Conservation (phyloP, 805 yeast species). For the Metschnikowia noctiluminum region DNA sequence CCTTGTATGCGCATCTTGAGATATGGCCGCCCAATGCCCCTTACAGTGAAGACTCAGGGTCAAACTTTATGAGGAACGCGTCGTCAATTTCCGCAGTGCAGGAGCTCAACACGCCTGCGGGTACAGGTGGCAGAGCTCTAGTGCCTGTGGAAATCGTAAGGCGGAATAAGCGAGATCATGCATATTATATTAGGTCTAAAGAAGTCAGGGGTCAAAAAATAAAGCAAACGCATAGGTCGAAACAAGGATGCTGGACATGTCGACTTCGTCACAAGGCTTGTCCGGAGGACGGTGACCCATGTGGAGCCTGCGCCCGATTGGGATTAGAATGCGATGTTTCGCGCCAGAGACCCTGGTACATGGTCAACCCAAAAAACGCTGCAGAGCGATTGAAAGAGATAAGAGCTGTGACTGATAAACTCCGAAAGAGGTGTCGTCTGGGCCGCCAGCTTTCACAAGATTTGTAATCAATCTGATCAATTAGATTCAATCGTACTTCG, state of each 20-base stretch:
- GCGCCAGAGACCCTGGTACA: constrained; percentile 13
- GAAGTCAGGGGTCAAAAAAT: not conserved
- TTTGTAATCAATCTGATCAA: too few relatives aligned
- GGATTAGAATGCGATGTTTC: constrained; percentile 16
- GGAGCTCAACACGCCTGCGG: too few relatives aligned
- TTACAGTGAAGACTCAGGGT: too few relatives aligned
- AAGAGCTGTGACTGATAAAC: constrained; percentile 7
- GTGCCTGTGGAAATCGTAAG: too few relatives aligned
- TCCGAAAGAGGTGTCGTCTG: constrained; percentile 4
- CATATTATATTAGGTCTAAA: not conserved
- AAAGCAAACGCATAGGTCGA: constrained; percentile 9
- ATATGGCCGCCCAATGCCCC: too few relatives aligned
- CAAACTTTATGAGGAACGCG: too few relatives aligned
- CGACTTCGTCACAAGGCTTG: constrained; percentile 20
- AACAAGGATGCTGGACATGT: constrained; percentile 20
- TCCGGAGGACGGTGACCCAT: constrained; percentile 16
- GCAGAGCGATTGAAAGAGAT: constrained; percentile 8
- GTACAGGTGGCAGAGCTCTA: too few relatives aligned
- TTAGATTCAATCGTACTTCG: too few relatives aligned
- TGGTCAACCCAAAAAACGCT: constrained; percentile 8
- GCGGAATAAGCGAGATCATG: too few relatives aligned
- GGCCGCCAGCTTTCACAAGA: not conserved
- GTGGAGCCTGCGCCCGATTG: constrained; percentile 16
- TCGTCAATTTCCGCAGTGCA: too few relatives aligned
- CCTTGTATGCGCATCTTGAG: too few relatives aligned